phyloP scores from a whole-genome alignment of 495 filamentous ascomycete species.

The Aspergillus asperescens region DNA sequence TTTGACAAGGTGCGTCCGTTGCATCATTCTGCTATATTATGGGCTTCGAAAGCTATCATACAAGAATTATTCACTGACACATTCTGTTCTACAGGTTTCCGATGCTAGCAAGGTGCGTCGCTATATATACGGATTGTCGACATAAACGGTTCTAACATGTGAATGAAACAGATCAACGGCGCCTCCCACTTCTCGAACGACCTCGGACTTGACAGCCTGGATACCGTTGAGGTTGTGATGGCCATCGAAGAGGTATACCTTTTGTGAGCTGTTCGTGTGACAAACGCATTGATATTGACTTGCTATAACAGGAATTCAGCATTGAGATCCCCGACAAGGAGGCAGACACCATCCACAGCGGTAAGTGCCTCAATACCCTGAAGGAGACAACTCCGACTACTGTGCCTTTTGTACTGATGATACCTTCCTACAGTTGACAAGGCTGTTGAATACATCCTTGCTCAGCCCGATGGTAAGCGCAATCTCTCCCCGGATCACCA shows the following conservation, averaged over 20 bases:
- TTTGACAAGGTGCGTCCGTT: constrained; percentile 85
- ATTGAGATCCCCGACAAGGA: constrained; percentile 99
- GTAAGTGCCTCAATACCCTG: constrained; percentile 52
- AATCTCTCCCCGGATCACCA: not conserved
- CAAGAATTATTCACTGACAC: constrained; percentile 8
- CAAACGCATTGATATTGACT: constrained; percentile 7
- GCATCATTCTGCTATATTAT: not conserved
- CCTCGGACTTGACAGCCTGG: constrained; percentile 90
- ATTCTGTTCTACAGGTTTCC: constrained; percentile 55
- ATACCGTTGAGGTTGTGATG: constrained; percentile 99
- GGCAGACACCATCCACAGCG: constrained; percentile 91
- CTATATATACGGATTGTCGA: constrained; percentile 9
- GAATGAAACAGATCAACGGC: constrained; percentile 59
- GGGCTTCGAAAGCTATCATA: not conserved
- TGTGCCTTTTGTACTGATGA: constrained; percentile 15
- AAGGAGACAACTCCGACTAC: not conserved
- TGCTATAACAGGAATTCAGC: constrained; percentile 79
- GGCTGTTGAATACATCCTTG: constrained; percentile 91
- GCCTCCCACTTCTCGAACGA: constrained; percentile 91
- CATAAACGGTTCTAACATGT: constrained; percentile 7
- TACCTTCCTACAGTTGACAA: constrained; percentile 67
- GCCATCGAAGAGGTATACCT: constrained; percentile 92
- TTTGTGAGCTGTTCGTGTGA: constrained; percentile 16
- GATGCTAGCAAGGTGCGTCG: constrained; percentile 66
- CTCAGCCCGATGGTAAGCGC: constrained; percentile 75